Percentiles rank a stretch among this genome's conserved stretches.
These are phyloP conservation scores for Paramecium caudatum DNA, from an alignment of 73 alveolate species.

Conservation along the genomic window DNA sequence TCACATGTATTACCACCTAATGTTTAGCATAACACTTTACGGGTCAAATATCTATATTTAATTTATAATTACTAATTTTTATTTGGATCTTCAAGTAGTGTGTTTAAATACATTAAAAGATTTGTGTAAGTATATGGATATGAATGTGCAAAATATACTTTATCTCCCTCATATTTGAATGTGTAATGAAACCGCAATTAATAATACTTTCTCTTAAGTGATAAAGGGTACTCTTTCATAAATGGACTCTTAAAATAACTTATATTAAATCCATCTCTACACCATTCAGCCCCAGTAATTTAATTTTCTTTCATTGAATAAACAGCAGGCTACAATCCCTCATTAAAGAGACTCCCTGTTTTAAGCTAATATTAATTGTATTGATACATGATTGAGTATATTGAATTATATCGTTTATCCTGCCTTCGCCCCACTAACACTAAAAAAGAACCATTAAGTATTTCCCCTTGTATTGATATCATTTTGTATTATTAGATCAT, in stretches of 20 bases:
- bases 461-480: conserved; percentile 84
- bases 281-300: conserved; percentile 60
- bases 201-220: conserved; percentile 72
- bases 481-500: conserved; percentile 78
- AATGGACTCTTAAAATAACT: conserved; percentile 69
- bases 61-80: conserved; percentile 47
- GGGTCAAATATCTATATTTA: neutral
- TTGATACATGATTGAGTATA: conserved; percentile 52
- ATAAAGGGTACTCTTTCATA: conserved; percentile 39
- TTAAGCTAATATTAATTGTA: conserved; percentile 3
- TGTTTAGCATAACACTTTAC: conserved; percentile 87
- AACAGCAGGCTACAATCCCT: conserved; percentile 72
- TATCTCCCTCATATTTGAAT: conserved; percentile 80
- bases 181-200: conserved; percentile 78
- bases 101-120: conserved; percentile 75
- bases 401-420: conserved; percentile 70
- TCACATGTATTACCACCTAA: conserved; percentile 91
- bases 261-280: conserved; percentile 72
- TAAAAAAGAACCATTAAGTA: conserved; percentile 79
- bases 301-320: conserved; percentile 62
- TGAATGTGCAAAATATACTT: conserved; percentile 94
- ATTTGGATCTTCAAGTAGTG: conserved; percentile 28
- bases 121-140: conserved; percentile 97
- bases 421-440: conserved; percentile 74
- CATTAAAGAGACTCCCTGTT: conserved; percentile 74